A percentile compares a stretch with the other conserved stretches of the same genome.
Evolutionary conservation across 805 yeast species (phyloP).

Genomic region (Candida quercuum): DNA sequence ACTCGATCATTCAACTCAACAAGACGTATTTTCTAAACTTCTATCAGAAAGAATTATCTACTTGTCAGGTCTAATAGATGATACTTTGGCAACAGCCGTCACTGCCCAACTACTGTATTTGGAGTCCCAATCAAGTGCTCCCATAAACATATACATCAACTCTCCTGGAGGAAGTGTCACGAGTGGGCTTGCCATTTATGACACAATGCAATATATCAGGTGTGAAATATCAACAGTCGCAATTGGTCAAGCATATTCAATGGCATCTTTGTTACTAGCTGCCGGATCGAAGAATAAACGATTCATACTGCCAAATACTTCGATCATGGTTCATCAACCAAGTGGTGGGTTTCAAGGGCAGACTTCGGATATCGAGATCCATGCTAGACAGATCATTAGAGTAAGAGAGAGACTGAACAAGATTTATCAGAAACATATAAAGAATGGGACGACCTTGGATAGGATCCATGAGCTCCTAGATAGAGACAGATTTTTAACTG

Average conservation of each 20-base stretch:
- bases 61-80: slow-evolving; percentile 23
- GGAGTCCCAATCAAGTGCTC: slow-evolving; percentile 19
- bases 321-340: slow-evolving; percentile 31
- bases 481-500: slow-evolving; percentile 20
- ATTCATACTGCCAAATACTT: slow-evolving; percentile 26
- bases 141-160: slow-evolving; percentile 24
- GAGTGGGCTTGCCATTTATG: slow-evolving; percentile 30
- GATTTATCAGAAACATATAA: slow-evolving; percentile 25
- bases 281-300: slow-evolving; percentile 26
- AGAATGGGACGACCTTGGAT: slow-evolving; percentile 9
- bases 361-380: slow-evolving; percentile 29
- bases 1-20: not conserved
- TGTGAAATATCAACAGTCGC: slow-evolving; percentile 30
- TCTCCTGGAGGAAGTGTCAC: slow-evolving; percentile 31
- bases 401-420: slow-evolving; percentile 24
- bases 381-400: slow-evolving; percentile 27
- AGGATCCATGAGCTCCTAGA: slow-evolving; percentile 18
- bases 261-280: slow-evolving; percentile 27
- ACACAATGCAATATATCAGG: slow-evolving; percentile 29
- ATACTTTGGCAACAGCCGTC: slow-evolving; percentile 17
- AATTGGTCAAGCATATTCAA: slow-evolving; percentile 29
- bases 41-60: slow-evolving; percentile 24
- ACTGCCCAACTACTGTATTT: slow-evolving; percentile 23
- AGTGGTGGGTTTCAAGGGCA: slow-evolving; percentile 27
- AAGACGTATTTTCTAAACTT: slow-evolving; percentile 16